Evolutionary conservation across 2,329 filamentous ascomycete genomes (phyloP).

Genomic region (Apiospora arundinis): DNA sequence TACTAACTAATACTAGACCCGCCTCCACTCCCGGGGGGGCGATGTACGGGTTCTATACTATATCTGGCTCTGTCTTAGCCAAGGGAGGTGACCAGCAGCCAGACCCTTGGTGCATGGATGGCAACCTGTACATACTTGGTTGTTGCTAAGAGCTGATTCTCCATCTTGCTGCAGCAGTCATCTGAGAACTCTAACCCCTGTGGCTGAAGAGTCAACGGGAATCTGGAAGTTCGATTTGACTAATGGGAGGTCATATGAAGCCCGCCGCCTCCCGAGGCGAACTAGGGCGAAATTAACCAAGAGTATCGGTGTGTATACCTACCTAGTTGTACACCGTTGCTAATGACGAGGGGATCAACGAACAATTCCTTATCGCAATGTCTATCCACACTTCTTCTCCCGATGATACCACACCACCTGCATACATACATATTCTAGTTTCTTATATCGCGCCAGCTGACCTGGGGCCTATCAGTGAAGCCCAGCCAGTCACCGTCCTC

Average conservation of each 20-base stretch:
- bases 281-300: background rate
- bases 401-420: background rate
- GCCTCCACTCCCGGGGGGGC: background rate
- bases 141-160: background rate
- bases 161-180: background rate
- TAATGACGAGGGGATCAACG: background rate
- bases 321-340: background rate
- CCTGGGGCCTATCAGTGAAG: background rate
- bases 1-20: background rate
- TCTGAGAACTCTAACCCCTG: background rate
- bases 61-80: conserved; percentile 1
- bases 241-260: background rate
- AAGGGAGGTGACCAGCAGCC: background rate
- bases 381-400: background rate
- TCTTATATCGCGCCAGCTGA: background rate
- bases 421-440: background rate
- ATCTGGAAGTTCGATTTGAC: background rate
- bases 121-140: background rate
- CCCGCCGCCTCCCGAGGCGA: background rate
- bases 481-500: background rate
- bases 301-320: background rate
- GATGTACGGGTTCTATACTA: background rate
- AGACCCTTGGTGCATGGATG: conserved; percentile 12
- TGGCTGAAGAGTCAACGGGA: background rate
- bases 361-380: background rate